Percentiles rank a stretch among this genome's conserved stretches.
Evolutionary conservation across 192 early-diverging fungal species (phyloP).

Genomic region (Gigaspora rosea): DNA sequence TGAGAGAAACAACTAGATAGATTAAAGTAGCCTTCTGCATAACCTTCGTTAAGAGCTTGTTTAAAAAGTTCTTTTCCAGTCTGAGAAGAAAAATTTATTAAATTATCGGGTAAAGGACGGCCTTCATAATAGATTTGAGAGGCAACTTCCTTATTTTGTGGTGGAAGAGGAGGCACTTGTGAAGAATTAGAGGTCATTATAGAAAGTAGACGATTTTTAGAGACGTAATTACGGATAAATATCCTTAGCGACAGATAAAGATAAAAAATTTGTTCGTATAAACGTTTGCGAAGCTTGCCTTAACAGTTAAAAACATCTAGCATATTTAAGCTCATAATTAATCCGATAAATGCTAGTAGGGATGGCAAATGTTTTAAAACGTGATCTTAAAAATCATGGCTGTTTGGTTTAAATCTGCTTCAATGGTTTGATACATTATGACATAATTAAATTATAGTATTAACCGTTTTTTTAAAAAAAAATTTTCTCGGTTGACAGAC

Average conservation of each 20-base stretch:
- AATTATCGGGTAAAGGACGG: slow-evolving; percentile 62
- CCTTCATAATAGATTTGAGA: slow-evolving; percentile 52
- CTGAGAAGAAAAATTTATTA: slow-evolving; percentile 79
- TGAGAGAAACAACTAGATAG: slow-evolving; percentile 88
- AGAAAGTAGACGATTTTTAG: slow-evolving; percentile 7
- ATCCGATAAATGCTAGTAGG: too few relatives aligned
- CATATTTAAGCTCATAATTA: too few relatives aligned
- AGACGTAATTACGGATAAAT: too few relatives aligned
- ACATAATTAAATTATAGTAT: too few relatives aligned
- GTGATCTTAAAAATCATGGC: too few relatives aligned
- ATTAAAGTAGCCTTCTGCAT: slow-evolving; percentile 85
- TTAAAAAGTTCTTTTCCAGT: slow-evolving; percentile 80
- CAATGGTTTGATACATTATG: too few relatives aligned
- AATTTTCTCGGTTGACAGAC: too few relatives aligned
- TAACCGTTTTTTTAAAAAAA: too few relatives aligned
- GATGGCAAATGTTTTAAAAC: too few relatives aligned
- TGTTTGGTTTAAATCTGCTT: too few relatives aligned
- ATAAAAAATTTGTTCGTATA: neutral
- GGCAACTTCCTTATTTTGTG: neutral
- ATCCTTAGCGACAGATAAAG: neutral
- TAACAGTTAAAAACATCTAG: slow-evolving; percentile 2
- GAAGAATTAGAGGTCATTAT: neutral
- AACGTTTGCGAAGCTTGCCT: neutral
- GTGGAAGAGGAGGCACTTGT: neutral
- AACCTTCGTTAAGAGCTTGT: slow-evolving; percentile 70